phyloP scores from a whole-genome alignment of 306 rosid genomes.

The Quillaja saponaria region DNA sequence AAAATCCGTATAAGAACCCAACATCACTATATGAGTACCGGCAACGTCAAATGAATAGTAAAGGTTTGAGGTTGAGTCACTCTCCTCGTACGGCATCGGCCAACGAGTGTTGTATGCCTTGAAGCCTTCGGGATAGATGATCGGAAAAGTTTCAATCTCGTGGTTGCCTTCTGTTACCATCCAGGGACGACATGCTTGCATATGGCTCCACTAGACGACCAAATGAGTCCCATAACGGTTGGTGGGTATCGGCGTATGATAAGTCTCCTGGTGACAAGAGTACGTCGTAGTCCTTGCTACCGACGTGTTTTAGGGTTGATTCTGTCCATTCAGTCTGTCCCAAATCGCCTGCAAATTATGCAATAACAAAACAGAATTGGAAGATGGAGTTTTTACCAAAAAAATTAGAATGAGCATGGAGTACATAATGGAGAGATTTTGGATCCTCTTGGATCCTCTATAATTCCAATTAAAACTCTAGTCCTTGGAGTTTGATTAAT shows the following conservation, averaged over 20 bases:
- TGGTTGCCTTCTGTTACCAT: constrained; percentile 93
- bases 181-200: constrained; percentile 88
- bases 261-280: constrained; percentile 79
- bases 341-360: constrained; percentile 79
- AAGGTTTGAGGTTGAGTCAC: constrained; percentile 76
- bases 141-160: constrained; percentile 57
- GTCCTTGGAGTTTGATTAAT: no score
- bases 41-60: constrained; percentile 78
- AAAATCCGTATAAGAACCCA: no score
- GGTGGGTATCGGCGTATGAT: constrained; percentile 64
- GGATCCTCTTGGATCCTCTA: no score
- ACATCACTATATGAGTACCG: constrained; percentile 77
- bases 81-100: constrained; percentile 71
- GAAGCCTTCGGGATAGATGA: constrained; percentile 54
- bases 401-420: no score
- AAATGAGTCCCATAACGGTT: constrained; percentile 79
- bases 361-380: no score
- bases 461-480: no score
- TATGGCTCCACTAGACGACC: constrained; percentile 78
- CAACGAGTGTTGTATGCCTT: constrained; percentile 83
- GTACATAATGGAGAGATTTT: no score
- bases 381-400: no score
- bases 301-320: constrained; percentile 59
- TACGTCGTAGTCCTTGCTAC: constrained; percentile 63
- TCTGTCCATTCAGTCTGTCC: constrained; percentile 87